Evolutionary conservation across 768 basidiomycete species (phyloP), one percentile per base, ranked within the genome.

Genomic region (Gymnopilus junonius): DNA sequence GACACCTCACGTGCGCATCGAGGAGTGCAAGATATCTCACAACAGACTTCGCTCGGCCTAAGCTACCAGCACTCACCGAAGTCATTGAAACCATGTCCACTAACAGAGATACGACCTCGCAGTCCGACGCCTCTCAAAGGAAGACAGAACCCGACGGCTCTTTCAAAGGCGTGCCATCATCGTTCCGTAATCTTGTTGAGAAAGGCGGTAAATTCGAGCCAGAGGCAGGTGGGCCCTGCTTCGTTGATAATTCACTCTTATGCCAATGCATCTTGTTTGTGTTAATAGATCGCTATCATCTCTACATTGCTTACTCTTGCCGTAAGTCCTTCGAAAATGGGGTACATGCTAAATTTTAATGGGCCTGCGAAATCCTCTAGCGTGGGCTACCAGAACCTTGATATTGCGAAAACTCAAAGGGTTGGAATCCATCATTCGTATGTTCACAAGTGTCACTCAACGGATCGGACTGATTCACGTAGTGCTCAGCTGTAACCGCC

Each of bases 381-480:
- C 97, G 8, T 99, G 96, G 97, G 97, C 97, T 0, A 94, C 94
- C 27, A 85, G 97, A 66, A 86, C 95, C 4, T 80, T 97, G 65
- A 97, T 99, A 69, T 81, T 91, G 3, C 85, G 96, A 66, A 89
- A 94, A 76, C 83, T 99, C 69, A 99, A 99, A 75, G 95, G 96
- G 1, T 82, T 99, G 27, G 92, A 99, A 66, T 83, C 90, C 25
- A 78, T 93, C 64, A 86, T 99, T 62, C 80, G 95, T 93, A 66
- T 72, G 90, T 79, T 7, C 7, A 10, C 27, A 29, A 35, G 8
- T 3, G 17, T 1, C 21, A 15, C 25, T 7, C n/a, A 23, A 17
- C 15, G 17, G 43, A 31, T 17, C 34, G 35, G 32, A 34, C 17
- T 23, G n/a, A 53, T 25, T n/a, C n/a, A n/a, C 29, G 8, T 32